Evolutionary conservation across 495 filamentous ascomycete genomes (phyloP).

Genomic region (Talaromyces thailandensis): DNA sequence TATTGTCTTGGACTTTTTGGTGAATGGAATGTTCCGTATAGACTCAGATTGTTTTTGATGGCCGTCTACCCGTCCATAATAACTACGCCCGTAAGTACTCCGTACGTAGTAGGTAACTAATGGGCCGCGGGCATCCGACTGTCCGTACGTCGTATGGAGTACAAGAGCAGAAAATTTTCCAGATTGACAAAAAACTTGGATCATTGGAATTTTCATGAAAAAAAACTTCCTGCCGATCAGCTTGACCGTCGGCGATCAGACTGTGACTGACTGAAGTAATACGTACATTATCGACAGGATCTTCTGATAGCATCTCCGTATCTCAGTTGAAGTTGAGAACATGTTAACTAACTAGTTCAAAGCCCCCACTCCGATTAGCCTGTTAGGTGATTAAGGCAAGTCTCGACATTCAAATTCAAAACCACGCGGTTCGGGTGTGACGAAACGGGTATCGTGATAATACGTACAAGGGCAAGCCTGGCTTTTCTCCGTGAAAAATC

Average conservation of each 20-base stretch:
- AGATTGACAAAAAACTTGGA: neutral
- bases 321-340: neutral
- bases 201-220: neutral
- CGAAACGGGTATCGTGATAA: neutral
- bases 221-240: neutral
- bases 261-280: neutral
- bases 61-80: neutral
- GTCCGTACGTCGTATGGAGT: neutral
- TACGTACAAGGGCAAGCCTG: neutral
- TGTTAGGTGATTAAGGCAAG: neutral
- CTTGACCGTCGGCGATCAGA: neutral
- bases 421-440: slow-evolving; percentile 2
- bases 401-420: neutral
- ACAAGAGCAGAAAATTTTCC: neutral
- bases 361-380: neutral
- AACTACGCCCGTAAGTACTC: too few relatives aligned
- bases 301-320: neutral
- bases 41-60: neutral
- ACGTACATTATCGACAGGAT: neutral
- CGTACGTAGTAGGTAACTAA: neutral
- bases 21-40: neutral
- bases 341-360: neutral
- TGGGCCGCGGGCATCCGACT: neutral
- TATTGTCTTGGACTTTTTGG: neutral
- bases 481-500: neutral